A percentile compares a stretch with the other conserved stretches of the same genome.
These are phyloP conservation scores for Tinospora cordifolia DNA, from an alignment of 164 flowering plant species.

Conservation along the genomic window DNA sequence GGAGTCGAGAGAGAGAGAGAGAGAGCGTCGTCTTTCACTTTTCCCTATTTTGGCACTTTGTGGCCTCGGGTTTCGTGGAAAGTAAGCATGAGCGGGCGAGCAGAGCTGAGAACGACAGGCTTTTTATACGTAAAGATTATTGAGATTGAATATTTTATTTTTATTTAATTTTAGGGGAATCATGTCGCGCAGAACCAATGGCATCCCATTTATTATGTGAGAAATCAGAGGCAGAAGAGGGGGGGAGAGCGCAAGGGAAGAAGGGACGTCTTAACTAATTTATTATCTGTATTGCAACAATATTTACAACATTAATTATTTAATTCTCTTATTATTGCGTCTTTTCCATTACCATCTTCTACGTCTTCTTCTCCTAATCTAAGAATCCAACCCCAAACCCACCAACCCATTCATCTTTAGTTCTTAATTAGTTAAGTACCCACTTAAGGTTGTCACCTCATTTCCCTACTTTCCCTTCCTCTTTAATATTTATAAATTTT, in stretches of 20 bases:
- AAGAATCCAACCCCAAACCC: too few species aligned
- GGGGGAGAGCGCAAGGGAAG: not conserved
- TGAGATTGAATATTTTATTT: not conserved
- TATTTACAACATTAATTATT: not conserved
- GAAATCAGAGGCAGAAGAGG: not conserved
- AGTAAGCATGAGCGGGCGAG: slow-evolving; percentile 3
- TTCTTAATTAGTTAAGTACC: too few species aligned
- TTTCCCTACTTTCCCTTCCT: too few species aligned
- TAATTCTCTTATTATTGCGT: too few species aligned
- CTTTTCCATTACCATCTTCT: not conserved
- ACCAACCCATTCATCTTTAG: too few species aligned
- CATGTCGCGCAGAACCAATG: not conserved
- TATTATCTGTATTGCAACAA: not conserved
- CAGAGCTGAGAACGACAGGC: not conserved
- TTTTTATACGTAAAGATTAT: not conserved
- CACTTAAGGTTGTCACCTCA: too few species aligned
- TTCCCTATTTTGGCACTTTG: slow-evolving; percentile 1
- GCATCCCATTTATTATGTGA: too few species aligned
- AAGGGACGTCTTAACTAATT: not conserved
- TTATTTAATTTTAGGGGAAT: not conserved
- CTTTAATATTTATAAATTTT: too few species aligned
- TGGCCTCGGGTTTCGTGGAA: slow-evolving; percentile 1
- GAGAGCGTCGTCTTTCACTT: not conserved
- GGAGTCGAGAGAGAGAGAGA: not conserved
- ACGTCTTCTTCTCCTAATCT: too few species aligned